Percentiles rank a stretch among this genome's conserved stretches.
phyloP scores from a whole-genome alignment of 2,329 filamentous ascomycete genomes.

The Fusarium beomiforme region DNA sequence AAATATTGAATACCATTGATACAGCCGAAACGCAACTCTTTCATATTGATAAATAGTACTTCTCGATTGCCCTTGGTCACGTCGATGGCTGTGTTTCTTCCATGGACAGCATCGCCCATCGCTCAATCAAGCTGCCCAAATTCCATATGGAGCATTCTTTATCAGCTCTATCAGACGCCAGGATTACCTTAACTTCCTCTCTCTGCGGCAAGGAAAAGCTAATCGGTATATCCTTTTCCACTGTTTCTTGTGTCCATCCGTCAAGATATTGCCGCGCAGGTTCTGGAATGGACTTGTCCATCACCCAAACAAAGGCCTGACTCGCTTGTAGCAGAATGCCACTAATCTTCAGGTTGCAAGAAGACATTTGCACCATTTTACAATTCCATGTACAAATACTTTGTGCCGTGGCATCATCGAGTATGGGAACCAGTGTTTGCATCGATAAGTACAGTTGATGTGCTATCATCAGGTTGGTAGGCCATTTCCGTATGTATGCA shows the following conservation, averaged over 20 bases:
- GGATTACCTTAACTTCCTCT: background rate
- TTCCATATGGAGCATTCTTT: background rate
- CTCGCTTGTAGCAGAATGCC: background rate
- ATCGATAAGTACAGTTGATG: background rate
- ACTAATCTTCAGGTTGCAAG: background rate
- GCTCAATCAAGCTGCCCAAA: background rate
- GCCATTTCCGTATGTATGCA: background rate
- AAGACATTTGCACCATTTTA: background rate
- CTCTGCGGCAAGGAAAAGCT: background rate
- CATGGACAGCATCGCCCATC: background rate
- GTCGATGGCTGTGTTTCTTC: background rate
- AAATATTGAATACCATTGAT: too few species aligned
- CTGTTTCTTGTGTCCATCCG: background rate
- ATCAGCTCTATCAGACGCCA: background rate
- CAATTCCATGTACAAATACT: background rate
- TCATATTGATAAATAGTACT: too few species aligned
- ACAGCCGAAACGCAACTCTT: too few species aligned
- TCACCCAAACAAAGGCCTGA: background rate
- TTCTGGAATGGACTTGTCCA: background rate
- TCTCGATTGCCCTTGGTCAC: background rate
- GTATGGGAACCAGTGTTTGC: background rate
- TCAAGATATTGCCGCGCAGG: background rate
- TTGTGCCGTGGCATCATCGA: background rate
- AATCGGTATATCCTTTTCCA: background rate
- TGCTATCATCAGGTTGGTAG: background rate